These are phyloP conservation scores for Tulasnella sp. DNA, from an alignment of 768 basidiomycete genomes.

Conservation along the genomic window DNA sequence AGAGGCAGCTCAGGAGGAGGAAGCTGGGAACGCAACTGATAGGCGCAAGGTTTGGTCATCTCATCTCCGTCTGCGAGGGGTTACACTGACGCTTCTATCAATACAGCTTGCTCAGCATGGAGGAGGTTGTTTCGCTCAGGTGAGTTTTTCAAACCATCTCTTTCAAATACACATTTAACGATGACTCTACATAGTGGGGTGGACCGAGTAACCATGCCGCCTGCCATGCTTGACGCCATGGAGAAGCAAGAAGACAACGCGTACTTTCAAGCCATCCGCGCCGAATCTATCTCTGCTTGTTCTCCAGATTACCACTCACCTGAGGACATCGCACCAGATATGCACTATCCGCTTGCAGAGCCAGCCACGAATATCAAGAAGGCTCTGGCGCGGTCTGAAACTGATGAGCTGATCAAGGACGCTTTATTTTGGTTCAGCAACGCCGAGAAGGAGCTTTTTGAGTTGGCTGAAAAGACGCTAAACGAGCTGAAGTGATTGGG, in stretches of 20 bases:
- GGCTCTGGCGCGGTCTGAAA: slow-evolving; percentile 13
- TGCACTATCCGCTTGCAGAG: slow-evolving; percentile 15
- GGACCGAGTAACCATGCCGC: slow-evolving; percentile 9
- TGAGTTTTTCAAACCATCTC: slow-evolving; percentile 1
- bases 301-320: neutral
- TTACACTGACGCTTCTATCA: neutral
- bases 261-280: slow-evolving; percentile 10
- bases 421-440: slow-evolving; percentile 13
- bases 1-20: slow-evolving; percentile 13
- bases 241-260: slow-evolving; percentile 8
- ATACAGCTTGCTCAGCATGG: slow-evolving; percentile 18
- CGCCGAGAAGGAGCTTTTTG: slow-evolving; percentile 1
- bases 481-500: slow-evolving; percentile 1
- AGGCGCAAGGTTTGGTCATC: slow-evolving; percentile 18
- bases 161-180: neutral
- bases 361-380: slow-evolving; percentile 11
- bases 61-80: neutral
- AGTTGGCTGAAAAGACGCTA: slow-evolving; percentile 1
- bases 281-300: slow-evolving; percentile 16
- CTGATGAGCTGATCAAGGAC: slow-evolving; percentile 11
- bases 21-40: slow-evolving; percentile 18
- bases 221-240: slow-evolving; percentile 14
- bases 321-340: slow-evolving; percentile 3
- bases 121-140: slow-evolving; percentile 19
- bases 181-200: slow-evolving; percentile 9